Base-by-base conservation (phyloP, 768 basidiomycete species). In the Tremella fuciformis region DNA sequence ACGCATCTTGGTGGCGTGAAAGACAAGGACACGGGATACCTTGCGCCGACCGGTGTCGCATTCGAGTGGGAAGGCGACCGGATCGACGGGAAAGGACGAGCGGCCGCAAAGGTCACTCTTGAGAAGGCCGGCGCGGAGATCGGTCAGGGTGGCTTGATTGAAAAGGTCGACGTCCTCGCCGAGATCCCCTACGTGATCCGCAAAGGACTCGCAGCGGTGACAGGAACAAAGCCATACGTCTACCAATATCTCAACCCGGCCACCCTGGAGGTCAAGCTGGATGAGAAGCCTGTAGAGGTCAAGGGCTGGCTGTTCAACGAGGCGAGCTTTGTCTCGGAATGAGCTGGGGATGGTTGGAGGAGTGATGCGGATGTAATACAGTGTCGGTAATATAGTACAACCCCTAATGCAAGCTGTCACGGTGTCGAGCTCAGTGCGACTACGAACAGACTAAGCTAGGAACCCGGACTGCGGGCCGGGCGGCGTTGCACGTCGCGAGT, bases 111-210 rank as follows among this genome's bases (percentile, higher is more conserved):
- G 15, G 84, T 86, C 13, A 73, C 76, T 2, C 74, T 89, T 38
- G 78, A 83, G 37, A 88, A 85, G 11, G 81, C 80, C 19, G 62
- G 88, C 38, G 66, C 79, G 19, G 79, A 82, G 34, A 74, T 79
- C 50, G 78, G 83, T 24, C 76, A 79, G 55, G 74, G 69, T 21
- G 77, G 77, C 22, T 62, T 77, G 59, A 72, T 75, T 13, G 74
- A 77, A 60, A 75, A 74, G 64, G 89, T 98, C 24, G 92, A 99
- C 70, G 85, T 98, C 2, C 83, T 99, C 8, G 92, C 88, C 4
- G 93, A 99, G 80, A 89, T 96, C 63, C 96, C 96, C 11, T 86
- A 87, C 60, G 85, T 94, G 55, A 79, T 99, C 75, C 91, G 91
- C 80, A 85, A 91, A 77, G 87, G 91, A 61, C 86, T 99, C 65